Evolutionary conservation across 176 grass and related monocot species (phyloP).

Genomic region (Pontederia crassipes): DNA sequence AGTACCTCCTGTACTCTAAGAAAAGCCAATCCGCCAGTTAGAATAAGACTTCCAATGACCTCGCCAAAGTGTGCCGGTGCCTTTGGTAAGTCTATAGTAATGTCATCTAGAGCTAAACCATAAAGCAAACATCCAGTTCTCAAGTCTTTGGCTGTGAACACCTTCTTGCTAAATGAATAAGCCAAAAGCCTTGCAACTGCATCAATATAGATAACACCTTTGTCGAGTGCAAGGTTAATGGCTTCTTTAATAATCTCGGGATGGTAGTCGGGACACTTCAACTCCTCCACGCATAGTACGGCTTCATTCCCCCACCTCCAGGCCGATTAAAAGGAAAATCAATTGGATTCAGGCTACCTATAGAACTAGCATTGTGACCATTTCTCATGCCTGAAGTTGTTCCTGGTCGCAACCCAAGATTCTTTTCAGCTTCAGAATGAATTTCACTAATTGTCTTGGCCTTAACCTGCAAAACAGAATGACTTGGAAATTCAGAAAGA

Average conservation of each 20-base stretch:
- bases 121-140: conserved; percentile 10
- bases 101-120: not conserved
- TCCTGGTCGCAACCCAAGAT: conserved; percentile 48
- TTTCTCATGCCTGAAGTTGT: conserved; percentile 28
- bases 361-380: conserved; percentile 12
- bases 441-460: conserved; percentile 61
- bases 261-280: conserved; percentile 2
- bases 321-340: conserved; percentile 16
- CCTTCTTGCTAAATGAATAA: not conserved
- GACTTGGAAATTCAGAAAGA: no score
- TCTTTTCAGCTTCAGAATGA: conserved; percentile 53
- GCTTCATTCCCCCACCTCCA: conserved; percentile 70
- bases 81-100: conserved; percentile 9
- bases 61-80: conserved; percentile 1
- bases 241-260: conserved; percentile 9
- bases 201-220: not conserved
- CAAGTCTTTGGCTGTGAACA: not conserved
- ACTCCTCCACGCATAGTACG: conserved; percentile 14
- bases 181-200: conserved; percentile 2
- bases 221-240: conserved; percentile 5
- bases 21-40: not conserved
- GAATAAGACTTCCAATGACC: conserved; percentile 2
- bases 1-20: conserved; percentile 1
- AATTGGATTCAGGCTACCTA: conserved; percentile 8
- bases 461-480: conserved; percentile 33